Percentiles rank a stretch among this genome's conserved stretches.
These are phyloP conservation scores for Epithele typhae DNA, from an alignment of 768 basidiomycete genomes.

Conservation along the genomic window DNA sequence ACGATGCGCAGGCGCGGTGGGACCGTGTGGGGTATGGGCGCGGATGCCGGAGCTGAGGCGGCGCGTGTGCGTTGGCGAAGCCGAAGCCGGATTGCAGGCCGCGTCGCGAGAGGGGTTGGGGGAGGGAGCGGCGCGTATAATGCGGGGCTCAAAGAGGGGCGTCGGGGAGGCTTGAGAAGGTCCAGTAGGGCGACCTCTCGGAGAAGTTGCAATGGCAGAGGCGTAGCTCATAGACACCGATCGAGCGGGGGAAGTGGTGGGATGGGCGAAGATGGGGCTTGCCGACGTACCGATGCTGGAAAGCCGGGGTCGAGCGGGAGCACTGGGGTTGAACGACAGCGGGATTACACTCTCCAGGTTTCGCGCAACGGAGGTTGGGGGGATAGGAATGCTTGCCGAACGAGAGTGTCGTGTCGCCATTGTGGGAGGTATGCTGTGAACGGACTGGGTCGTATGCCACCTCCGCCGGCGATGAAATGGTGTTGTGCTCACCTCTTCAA, in stretches of 20 bases:
- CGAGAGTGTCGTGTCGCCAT: constrained; percentile 54
- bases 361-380: constrained; percentile 47
- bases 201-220: constrained; percentile 6
- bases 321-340: constrained; percentile 42
- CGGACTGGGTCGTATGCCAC: too few relatives aligned
- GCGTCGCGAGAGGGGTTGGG: constrained; percentile 27
- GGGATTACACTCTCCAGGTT: constrained; percentile 64
- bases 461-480: too few relatives aligned
- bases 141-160: constrained; percentile 43
- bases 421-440: background rate
- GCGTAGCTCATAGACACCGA: constrained; percentile 20
- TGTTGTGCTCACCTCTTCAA: too few relatives aligned
- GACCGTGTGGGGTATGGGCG: constrained; percentile 10
- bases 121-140: constrained; percentile 54
- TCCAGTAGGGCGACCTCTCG: constrained; percentile 9
- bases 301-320: constrained; percentile 4
- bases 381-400: constrained; percentile 66
- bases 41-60: constrained; percentile 36
- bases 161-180: constrained; percentile 5
- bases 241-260: constrained; percentile 1
- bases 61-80: constrained; percentile 45
- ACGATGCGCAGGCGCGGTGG: constrained; percentile 10
- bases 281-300: constrained; percentile 7
- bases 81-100: constrained; percentile 21
- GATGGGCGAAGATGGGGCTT: constrained; percentile 1